Base-by-base conservation (phyloP, 2,329 filamentous ascomycete genomes). In the Pseudocercospora ulei region DNA sequence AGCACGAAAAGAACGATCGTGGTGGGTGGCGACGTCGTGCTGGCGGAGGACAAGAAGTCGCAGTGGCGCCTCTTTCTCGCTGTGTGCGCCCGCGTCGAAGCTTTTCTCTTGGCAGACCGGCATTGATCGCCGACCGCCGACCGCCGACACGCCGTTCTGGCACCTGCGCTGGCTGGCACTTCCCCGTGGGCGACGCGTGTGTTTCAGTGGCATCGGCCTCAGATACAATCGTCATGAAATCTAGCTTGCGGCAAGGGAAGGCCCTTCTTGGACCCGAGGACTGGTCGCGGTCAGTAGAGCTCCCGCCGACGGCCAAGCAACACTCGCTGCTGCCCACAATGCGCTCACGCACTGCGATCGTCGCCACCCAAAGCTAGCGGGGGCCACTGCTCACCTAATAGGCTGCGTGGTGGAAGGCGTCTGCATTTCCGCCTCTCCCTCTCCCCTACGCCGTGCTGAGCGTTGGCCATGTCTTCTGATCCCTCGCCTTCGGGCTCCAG, bases 1-100 rank as follows among this genome's bases (percentile, higher is more conserved):
- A 40, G 39, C 36, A 39, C 35, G 37, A 33, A 27, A 24, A 36
- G 18, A 30, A 24, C 40, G 30, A 19, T 41, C 31, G 36, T 29
- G 18, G 35, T 38, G 23, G 37, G 14, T 14, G 20, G 36, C 24
- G 36, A 39, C 37, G 40, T 40, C 24, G 37, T 38, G 28, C 28
- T 36, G 25, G 33, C 4, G 20, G 33, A 33, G 29, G 39, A 31
- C 13, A 39, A 35, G 20, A 33, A 33, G 23, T 33, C n/a, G 20
- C 30, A 22, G 11, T n/a, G n/a, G 7, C 26, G 14, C 29, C 13
- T 20, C 23, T 23, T 39, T 26, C 22, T 27, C 27, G 23, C 35
- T 28, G 37, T 39, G 37, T 39, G 37, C 37, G 34, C 34, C 18
- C 16, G 16, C 14, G 30, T 7, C n/a, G 17, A 23, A 33, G 30